A percentile compares a stretch with the other conserved stretches of the same genome.
Evolutionary conservation across 2,329 filamentous ascomycete genomes (phyloP).

Genomic region (Rugonectria rugulosa): DNA sequence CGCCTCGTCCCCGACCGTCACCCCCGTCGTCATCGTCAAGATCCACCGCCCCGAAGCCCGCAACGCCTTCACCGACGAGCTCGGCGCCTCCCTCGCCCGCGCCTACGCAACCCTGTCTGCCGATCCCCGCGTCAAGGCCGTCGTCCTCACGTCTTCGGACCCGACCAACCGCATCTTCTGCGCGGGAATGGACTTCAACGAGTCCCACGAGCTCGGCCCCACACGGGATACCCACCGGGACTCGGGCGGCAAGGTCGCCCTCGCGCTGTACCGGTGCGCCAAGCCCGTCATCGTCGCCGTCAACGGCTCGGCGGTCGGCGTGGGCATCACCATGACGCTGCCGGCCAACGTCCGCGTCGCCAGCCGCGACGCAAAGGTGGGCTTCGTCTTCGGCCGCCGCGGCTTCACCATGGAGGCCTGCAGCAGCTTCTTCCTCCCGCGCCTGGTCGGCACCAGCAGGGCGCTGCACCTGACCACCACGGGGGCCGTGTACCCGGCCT

Average conservation of each 20-base stretch:
- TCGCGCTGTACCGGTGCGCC: slow-evolving; percentile 63
- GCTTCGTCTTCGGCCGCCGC: slow-evolving; percentile 76
- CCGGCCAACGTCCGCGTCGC: slow-evolving; percentile 62
- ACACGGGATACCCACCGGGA: slow-evolving; percentile 51
- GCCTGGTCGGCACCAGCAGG: slow-evolving; percentile 69
- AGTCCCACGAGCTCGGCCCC: slow-evolving; percentile 36
- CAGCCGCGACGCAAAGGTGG: slow-evolving; percentile 68
- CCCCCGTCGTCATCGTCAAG: slow-evolving; percentile 68
- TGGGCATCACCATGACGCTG: slow-evolving; percentile 69
- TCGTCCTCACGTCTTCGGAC: slow-evolving; percentile 63
- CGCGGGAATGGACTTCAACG: slow-evolving; percentile 64
- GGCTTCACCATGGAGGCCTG: slow-evolving; percentile 78
- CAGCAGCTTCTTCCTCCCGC: slow-evolving; percentile 75
- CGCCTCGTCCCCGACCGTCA: slow-evolving; percentile 59
- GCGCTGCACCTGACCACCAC: slow-evolving; percentile 74
- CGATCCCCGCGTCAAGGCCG: slow-evolving; percentile 61
- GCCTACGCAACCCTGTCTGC: slow-evolving; percentile 59
- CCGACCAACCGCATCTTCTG: slow-evolving; percentile 60
- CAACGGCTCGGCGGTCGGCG: slow-evolving; percentile 66
- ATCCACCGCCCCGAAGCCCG: slow-evolving; percentile 70
- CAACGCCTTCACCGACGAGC: slow-evolving; percentile 74
- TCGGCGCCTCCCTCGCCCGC: slow-evolving; percentile 66
- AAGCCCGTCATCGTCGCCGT: slow-evolving; percentile 68
- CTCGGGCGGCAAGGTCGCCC: slow-evolving; percentile 59
- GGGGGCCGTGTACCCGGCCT: slow-evolving; percentile 64